Base-by-base conservation (phyloP, 2,329 filamentous ascomycete species). In the Trichoderma koningii region DNA sequence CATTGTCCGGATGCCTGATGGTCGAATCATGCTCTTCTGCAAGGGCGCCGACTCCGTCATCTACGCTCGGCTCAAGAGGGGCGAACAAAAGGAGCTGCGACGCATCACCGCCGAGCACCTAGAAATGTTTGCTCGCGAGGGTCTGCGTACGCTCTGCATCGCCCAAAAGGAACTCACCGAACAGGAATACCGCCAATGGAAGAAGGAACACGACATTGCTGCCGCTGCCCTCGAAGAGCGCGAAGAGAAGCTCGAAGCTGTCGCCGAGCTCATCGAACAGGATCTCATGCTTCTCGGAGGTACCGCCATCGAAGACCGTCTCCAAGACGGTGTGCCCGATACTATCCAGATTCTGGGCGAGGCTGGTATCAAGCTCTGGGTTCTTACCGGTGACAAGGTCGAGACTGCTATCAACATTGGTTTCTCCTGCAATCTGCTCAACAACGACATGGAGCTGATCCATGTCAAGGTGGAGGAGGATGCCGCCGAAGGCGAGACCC, bases 331-430 rank as follows among this genome's bases (percentile, higher is more conserved):
- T 66, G 95, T 99, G 3, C 95, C 95, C 7, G 95, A 98, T 74
- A 94, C 95, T 0, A 99, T 99, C 71, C 91, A 90, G 57, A 81
- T 99, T 51, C 87, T 99, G 60, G 94, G 90, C 34, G 87, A 93
- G 73, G 95, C 95, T 62, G 96, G 96, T 75, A 97, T 99, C 78
- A 99, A 99, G 78, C 86, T 99, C 7, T 99, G 95, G 95, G 95
- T 99, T 62, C 81, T 99, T 69, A 99, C 95, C 17, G 95, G 96
- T 68, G 95, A 99, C 83, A 99, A 98, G 78, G 94, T 98, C 38
- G 95, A 99, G 79, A 99, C 95, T 26, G 95, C 96, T 65, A 99
- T 99, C 87, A 99, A 99, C 79, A 99, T 99, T 74, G 95, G 95
- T 2, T 99, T 98, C 78, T 99, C 96, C 12, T 99, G 96, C 81